phyloP scores from a whole-genome alignment of 192 early-diverging fungal species.

The Linnemannia exigua region DNA sequence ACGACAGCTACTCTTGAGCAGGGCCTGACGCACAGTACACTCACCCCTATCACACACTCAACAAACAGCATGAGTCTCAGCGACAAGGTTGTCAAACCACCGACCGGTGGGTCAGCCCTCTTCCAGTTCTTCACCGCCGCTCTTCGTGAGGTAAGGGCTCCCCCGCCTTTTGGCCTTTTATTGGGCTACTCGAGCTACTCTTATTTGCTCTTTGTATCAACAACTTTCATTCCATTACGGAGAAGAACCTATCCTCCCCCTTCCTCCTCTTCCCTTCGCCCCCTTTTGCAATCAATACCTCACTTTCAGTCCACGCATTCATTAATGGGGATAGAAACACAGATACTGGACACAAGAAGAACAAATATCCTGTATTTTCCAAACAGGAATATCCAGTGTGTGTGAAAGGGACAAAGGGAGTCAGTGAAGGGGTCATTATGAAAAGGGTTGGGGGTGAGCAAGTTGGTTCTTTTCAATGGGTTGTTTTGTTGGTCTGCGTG shows the following conservation, averaged over 20 bases:
- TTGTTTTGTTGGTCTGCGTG: background rate
- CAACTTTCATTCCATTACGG: background rate
- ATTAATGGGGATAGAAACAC: background rate
- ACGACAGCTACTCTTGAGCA: background rate
- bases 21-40: background rate
- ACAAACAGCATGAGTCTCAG: conserved; percentile 8
- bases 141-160: conserved; percentile 36
- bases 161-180: background rate
- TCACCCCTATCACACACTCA: background rate
- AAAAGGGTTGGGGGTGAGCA: background rate
- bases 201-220: background rate
- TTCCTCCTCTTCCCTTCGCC: background rate
- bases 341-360: background rate
- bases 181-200: too few relatives aligned
- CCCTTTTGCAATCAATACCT: background rate
- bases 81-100: conserved; percentile 32
- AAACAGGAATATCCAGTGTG: background rate
- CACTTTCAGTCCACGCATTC: background rate
- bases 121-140: conserved; percentile 47
- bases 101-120: conserved; percentile 49
- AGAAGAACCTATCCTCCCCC: background rate
- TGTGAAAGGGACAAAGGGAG: background rate
- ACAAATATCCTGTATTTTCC: background rate
- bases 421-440: too few relatives aligned
- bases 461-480: background rate